phyloP scores from a whole-genome alignment of 1,284 basidiomycete species.

The Naganishia sp. region DNA sequence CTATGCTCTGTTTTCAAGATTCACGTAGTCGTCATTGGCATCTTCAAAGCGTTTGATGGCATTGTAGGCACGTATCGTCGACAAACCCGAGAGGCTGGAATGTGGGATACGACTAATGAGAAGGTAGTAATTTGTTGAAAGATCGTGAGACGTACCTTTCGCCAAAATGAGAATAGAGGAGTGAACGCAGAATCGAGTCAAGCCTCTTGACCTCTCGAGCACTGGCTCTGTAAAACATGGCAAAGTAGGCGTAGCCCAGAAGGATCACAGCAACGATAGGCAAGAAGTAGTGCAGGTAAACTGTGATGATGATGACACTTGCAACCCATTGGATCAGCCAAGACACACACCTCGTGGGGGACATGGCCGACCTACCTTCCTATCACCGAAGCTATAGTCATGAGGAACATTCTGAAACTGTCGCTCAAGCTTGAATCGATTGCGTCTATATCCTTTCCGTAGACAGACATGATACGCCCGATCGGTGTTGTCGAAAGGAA shows the following conservation, averaged over 20 bases:
- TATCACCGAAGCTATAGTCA: slow-evolving; percentile 43
- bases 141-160: slow-evolving; percentile 42
- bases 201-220: slow-evolving; percentile 48
- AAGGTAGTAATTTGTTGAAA: background rate
- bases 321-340: slow-evolving; percentile 26
- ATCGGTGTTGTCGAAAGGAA: slow-evolving; percentile 42
- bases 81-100: slow-evolving; percentile 38
- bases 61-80: slow-evolving; percentile 71
- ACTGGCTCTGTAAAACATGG: slow-evolving; percentile 43
- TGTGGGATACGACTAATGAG: slow-evolving; percentile 54
- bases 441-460: slow-evolving; percentile 57
- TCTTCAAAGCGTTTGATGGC: slow-evolving; percentile 62
- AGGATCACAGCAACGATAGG: slow-evolving; percentile 34
- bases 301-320: slow-evolving; percentile 42
- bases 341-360: background rate
- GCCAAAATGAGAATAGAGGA: slow-evolving; percentile 46
- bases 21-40: slow-evolving; percentile 43
- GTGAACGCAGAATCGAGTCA: slow-evolving; percentile 43
- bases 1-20: slow-evolving; percentile 58
- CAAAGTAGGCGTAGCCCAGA: slow-evolving; percentile 28
- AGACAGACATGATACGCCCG: slow-evolving; percentile 65
- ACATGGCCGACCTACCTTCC: slow-evolving; percentile 34
- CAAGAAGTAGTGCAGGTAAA: slow-evolving; percentile 42
- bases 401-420: slow-evolving; percentile 51
- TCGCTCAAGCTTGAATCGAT: slow-evolving; percentile 48